Conservation (phyloP, 345 rosid genomes). For the Eucalyptus coolabah region DNA sequence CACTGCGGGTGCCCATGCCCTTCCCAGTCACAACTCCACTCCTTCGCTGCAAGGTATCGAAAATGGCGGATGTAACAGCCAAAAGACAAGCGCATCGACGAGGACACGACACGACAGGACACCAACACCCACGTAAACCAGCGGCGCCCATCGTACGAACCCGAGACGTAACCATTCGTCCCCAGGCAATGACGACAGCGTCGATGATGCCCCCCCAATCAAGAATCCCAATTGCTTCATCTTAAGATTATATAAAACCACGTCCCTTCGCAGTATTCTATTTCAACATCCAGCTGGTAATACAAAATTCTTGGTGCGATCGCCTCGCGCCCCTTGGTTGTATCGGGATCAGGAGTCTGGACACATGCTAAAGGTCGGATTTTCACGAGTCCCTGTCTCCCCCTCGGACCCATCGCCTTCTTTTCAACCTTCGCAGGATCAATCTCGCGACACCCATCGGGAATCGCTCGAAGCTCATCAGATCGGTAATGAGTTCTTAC, state of each 20-base stretch:
- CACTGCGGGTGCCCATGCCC: neutral
- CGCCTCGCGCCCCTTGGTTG: neutral
- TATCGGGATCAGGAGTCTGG: neutral
- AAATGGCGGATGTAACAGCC: neutral
- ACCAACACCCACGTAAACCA: neutral
- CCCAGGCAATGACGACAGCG: neutral
- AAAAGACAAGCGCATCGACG: neutral
- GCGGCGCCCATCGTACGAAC: neutral
- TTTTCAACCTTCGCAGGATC: neutral
- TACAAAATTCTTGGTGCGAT: neutral
- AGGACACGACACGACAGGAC: neutral
- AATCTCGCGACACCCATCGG: neutral
- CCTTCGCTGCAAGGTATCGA: neutral
- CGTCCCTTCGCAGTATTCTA: neutral
- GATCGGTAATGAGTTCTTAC: slow-evolving; percentile 13
- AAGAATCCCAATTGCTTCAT: neutral
- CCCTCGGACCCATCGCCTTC: neutral
- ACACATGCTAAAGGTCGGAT: neutral
- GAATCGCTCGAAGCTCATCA: neutral
- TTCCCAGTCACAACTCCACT: neutral
- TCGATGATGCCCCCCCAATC: neutral
- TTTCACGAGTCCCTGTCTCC: neutral
- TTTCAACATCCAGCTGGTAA: neutral
- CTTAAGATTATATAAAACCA: neutral
- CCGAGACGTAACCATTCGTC: neutral